phyloP scores from a whole-genome alignment of 1,284 basidiomycete genomes.

The Cryptococcus sp. region DNA sequence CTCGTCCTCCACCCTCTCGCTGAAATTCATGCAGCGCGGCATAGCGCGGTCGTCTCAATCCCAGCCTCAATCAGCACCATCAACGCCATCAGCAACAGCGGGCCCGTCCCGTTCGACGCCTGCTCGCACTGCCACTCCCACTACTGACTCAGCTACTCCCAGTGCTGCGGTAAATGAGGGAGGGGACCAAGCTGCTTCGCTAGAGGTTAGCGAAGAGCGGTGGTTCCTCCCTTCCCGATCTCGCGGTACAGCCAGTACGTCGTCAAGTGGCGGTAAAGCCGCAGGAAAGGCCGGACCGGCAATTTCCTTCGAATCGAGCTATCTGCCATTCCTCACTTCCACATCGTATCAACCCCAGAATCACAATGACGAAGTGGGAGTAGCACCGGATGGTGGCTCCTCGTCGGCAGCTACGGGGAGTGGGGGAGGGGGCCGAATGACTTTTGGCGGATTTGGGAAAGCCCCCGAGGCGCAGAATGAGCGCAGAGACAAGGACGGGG shows the following conservation, averaged over 20 bases:
- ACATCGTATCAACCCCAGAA: background rate
- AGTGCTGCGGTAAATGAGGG: too few species aligned
- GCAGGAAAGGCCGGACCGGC: conserved; percentile 1
- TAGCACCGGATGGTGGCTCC: background rate
- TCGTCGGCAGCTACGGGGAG: background rate
- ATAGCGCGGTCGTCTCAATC: conserved; percentile 20
- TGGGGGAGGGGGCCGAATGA: conserved; percentile 1
- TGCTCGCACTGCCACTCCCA: background rate
- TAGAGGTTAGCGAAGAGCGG: conserved; percentile 23
- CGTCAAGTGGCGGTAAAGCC: background rate
- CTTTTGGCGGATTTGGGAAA: conserved; percentile 1
- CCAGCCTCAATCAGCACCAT: background rate
- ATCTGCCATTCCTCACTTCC: conserved; percentile 32
- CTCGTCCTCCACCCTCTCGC: conserved; percentile 46
- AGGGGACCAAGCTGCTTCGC: background rate
- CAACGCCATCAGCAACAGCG: background rate
- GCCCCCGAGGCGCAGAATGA: background rate
- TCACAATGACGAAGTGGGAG: background rate
- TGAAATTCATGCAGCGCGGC: conserved; percentile 53
- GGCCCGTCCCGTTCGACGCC: background rate
- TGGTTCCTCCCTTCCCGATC: conserved; percentile 28
- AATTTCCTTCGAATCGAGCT: conserved; percentile 34
- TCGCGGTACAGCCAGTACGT: background rate
- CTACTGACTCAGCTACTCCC: conserved; percentile 1
- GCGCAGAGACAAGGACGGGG: background rate